Conservation (phyloP, 2,329 filamentous ascomycete genomes). For the Phaeosphaeria sp. region DNA sequence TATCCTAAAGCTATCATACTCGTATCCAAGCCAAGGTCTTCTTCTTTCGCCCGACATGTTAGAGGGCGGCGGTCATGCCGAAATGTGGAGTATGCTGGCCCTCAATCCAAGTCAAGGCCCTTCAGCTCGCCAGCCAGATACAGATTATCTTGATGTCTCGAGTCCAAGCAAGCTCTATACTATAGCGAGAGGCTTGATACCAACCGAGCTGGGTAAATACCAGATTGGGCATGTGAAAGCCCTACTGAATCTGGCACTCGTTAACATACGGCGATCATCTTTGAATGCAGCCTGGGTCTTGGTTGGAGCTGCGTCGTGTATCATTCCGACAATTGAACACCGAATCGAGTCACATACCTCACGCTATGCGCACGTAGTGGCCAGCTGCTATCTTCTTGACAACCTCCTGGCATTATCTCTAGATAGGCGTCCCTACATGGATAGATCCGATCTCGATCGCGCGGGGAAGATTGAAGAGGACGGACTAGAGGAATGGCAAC, state of each 20-base stretch:
- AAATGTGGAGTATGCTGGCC: slow-evolving; percentile 55
- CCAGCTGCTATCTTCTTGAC: slow-evolving; percentile 69
- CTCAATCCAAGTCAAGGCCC: slow-evolving; percentile 40
- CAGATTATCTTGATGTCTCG: slow-evolving; percentile 4
- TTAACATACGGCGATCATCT: slow-evolving; percentile 66
- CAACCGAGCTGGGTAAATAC: slow-evolving; percentile 35
- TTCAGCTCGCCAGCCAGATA: not conserved
- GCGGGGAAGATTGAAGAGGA: slow-evolving; percentile 65
- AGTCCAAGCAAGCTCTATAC: slow-evolving; percentile 25
- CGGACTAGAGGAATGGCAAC: slow-evolving; percentile 75
- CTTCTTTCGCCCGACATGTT: slow-evolving; percentile 29
- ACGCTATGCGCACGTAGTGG: slow-evolving; percentile 51
- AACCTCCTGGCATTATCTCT: slow-evolving; percentile 62
- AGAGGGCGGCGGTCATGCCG: slow-evolving; percentile 48
- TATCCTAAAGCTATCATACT: slow-evolving; percentile 63
- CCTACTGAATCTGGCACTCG: slow-evolving; percentile 60
- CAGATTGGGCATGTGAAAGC: slow-evolving; percentile 50
- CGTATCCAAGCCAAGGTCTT: slow-evolving; percentile 57
- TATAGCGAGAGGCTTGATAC: slow-evolving; percentile 34
- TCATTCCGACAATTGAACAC: slow-evolving; percentile 53
- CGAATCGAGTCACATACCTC: slow-evolving; percentile 34
- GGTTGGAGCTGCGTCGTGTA: slow-evolving; percentile 67
- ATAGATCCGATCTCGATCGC: slow-evolving; percentile 54
- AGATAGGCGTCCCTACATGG: slow-evolving; percentile 58
- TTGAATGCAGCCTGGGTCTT: slow-evolving; percentile 67